Base-by-base conservation (phyloP, 768 basidiomycete species). In the Amanita pseudoporphyria region DNA sequence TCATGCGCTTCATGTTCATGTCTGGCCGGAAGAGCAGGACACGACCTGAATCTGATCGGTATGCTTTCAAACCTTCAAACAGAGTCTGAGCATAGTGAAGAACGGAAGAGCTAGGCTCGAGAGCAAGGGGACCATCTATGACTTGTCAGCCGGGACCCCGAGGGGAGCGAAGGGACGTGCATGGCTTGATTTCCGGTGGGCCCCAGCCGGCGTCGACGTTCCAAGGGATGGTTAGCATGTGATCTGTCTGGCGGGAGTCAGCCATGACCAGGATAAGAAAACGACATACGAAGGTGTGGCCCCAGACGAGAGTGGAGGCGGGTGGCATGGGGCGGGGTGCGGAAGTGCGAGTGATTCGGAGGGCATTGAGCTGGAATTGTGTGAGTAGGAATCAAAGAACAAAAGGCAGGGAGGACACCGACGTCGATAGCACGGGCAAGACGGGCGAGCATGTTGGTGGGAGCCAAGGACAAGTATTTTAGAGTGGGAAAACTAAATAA, bases 1-100 rank as follows among this genome's bases (percentile, higher is more conserved):
- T 91, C 92, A 98, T 93, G 22, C 94, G 82, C 60, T 82, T 82
- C 92, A 97, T 95, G 69, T 97, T 96, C 88, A 90, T 89, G 67
- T 96, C 90, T 2, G 94, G 95, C 39, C 94, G 73, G 76, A 97
- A 97, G 56, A 97, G 67, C 14, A 84, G 79, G 18, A 93, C 79
- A 22, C 76, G 80, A 31, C 84, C 92, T 42, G 77, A 67, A 32
- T 77, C 65, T 55, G 83, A 79, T 42, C 82, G 74, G 69, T 95
- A 97, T 1, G 94, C 94, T 64, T 97, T 97, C 79, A 96, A 80
- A 14, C 94, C 90, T 64, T 98, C 94, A 60, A 98, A 95, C 40
- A 84, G 72, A 40, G 84, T 78, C 57, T 92, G 90, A 0, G 92
- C 92, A 67, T 98, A 97, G 64, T 98, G 94, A 52, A 98, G 71